Conservation (phyloP, 1,139 yeast genomes). For the Lodderomyces jiufengensis region DNA sequence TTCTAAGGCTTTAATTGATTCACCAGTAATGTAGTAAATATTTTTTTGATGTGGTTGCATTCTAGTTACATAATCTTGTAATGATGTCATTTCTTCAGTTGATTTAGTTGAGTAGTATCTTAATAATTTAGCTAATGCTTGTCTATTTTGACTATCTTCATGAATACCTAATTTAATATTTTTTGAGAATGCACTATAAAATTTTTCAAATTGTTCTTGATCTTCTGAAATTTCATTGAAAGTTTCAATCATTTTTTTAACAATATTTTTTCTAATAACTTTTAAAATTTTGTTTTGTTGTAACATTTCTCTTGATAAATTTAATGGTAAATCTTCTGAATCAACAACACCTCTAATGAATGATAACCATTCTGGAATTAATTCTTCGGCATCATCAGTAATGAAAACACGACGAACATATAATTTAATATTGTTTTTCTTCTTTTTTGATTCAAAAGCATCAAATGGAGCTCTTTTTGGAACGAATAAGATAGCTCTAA, state of each 20-base stretch:
- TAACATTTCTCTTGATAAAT: conserved; percentile 99
- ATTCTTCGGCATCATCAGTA: conserved; percentile 98
- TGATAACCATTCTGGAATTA: conserved; percentile 98
- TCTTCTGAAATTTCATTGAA: conserved; percentile 99
- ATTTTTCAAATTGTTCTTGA: conserved; percentile 96
- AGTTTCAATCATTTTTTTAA: conserved; percentile 97
- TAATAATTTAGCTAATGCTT: conserved; percentile 89
- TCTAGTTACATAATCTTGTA: conserved; percentile 96
- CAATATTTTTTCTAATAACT: conserved; percentile 98
- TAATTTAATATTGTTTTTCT: conserved; percentile 98
- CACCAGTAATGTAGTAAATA: conserved; percentile 99
- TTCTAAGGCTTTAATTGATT: conserved; percentile 95
- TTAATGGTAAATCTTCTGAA: conserved; percentile 99
- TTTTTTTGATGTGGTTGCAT: conserved; percentile 99
- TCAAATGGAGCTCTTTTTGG: conserved; percentile 99
- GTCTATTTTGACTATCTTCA: conserved; percentile 98
- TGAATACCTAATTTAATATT: conserved; percentile 98
- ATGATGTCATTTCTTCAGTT: conserved; percentile 87
- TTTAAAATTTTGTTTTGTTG: conserved; percentile 99
- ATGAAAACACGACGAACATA: conserved; percentile 99
- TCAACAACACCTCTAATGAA: conserved; percentile 99
- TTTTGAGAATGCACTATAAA: conserved; percentile 97
- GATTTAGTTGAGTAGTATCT: conserved; percentile 98
- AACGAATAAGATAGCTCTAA: conserved; percentile 94
- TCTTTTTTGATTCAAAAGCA: conserved; percentile 95